A percentile compares a stretch with the other conserved stretches of the same genome.
Evolutionary conservation across 768 basidiomycete genomes (phyloP).

Genomic region (Tulasnella sp.): DNA sequence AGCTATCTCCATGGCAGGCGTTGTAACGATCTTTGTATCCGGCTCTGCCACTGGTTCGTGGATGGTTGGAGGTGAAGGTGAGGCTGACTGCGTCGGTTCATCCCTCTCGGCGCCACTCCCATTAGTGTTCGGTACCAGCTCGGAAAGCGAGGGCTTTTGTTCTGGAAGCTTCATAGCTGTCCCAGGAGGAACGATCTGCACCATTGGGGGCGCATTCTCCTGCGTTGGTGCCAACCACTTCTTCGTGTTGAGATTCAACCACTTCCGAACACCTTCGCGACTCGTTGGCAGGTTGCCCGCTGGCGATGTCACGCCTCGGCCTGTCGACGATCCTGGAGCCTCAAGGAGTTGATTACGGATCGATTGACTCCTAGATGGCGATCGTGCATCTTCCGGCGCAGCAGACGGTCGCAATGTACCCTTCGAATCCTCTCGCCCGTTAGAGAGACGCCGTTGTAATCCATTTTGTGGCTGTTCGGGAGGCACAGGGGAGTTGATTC

Average conservation of each 20-base stretch:
- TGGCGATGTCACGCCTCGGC: not conserved
- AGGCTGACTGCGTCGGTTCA: not conserved
- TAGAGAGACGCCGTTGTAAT: not conserved
- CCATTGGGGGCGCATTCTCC: slow-evolving; percentile 29
- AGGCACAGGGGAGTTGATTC: slow-evolving; percentile 18
- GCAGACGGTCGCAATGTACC: slow-evolving; percentile 21
- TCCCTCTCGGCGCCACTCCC: slow-evolving; percentile 3
- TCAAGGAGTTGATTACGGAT: not conserved
- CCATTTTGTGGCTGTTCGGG: not conserved
- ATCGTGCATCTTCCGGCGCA: not conserved
- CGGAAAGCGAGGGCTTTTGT: slow-evolving; percentile 58
- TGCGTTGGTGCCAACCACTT: slow-evolving; percentile 39
- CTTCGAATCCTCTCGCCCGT: slow-evolving; percentile 22
- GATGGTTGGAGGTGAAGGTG: not conserved
- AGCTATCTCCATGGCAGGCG: slow-evolving; percentile 2
- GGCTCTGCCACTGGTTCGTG: not conserved
- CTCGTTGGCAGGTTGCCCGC: slow-evolving; percentile 51
- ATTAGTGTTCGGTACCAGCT: slow-evolving; percentile 34
- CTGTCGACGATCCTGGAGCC: not conserved
- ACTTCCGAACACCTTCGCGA: slow-evolving; percentile 67
- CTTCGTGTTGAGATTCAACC: slow-evolving; percentile 45
- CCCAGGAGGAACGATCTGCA: slow-evolving; percentile 3
- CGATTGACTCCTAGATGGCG: not conserved
- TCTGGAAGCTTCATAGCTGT: slow-evolving; percentile 26
- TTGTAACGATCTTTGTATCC: not conserved